phyloP scores from a whole-genome alignment of 2,329 filamentous ascomycete genomes.

The Colletotrichum lini region DNA sequence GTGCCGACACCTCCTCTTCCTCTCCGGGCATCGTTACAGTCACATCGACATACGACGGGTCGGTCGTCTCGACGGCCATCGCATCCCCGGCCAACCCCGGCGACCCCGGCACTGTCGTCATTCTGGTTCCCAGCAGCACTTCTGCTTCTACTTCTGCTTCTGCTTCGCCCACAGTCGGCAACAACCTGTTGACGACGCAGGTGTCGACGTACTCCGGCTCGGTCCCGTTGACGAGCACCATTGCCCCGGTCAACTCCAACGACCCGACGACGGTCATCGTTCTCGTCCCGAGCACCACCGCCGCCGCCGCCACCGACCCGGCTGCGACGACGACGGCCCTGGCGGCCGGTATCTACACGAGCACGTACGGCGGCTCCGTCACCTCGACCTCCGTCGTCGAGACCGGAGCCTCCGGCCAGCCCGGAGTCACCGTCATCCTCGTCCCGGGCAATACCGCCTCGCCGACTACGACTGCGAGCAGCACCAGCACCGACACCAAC shows the following conservation, averaged over 20 bases:
- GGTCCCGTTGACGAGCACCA: slow-evolving; percentile 27
- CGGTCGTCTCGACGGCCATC: slow-evolving; percentile 22
- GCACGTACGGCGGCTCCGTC: slow-evolving; percentile 29
- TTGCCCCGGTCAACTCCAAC: slow-evolving; percentile 26
- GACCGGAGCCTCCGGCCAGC: slow-evolving; percentile 3
- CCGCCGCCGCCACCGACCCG: not conserved
- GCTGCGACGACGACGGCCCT: not conserved
- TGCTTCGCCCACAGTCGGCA: not conserved
- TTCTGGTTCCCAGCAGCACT: slow-evolving; percentile 20
- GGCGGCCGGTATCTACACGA: slow-evolving; percentile 28
- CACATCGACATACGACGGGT: slow-evolving; percentile 30
- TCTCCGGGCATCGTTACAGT: slow-evolving; percentile 6
- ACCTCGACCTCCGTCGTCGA: slow-evolving; percentile 20
- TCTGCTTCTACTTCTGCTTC: too few species aligned
- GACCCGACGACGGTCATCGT: slow-evolving; percentile 32
- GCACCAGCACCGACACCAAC: not conserved
- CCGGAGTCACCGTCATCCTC: slow-evolving; percentile 19
- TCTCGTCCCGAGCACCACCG: slow-evolving; percentile 20
- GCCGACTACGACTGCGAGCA: not conserved
- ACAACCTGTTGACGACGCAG: slow-evolving; percentile 20
- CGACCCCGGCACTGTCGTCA: slow-evolving; percentile 32
- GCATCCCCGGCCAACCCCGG: slow-evolving; percentile 33
- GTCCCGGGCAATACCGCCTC: slow-evolving; percentile 12
- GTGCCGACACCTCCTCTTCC: not conserved
- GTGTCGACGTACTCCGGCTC: slow-evolving; percentile 31